Base-by-base conservation (phyloP, 257 asterid genomes). In the Misopates orontium region DNA sequence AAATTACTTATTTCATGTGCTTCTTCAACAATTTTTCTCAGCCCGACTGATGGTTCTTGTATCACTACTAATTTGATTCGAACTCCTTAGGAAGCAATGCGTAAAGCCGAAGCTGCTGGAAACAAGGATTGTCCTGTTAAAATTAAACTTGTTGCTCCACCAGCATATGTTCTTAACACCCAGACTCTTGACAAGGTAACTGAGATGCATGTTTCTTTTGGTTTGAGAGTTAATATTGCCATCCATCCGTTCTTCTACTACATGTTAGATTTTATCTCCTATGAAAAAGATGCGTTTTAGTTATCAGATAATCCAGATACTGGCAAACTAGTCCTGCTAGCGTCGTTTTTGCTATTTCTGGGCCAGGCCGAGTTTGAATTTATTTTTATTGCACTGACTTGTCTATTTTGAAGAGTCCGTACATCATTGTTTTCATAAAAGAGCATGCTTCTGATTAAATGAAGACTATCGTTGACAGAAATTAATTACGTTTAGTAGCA, bases 91-190 rank as follows among this genome's bases (percentile, higher is more conserved):
- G 97, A 80, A 23, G 99, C 99, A 10, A 93, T 93, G 99, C 90
- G 96, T 39, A 93, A 87, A 83, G 97, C 99, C 70, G 99, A 93
- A 83, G 97, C 96, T 75, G 96, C 95, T 60, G 99, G 99, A 36
- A 93, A 90, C 75, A 69, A 79, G 31, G 97, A 87, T 73, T 93
- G 99, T 79, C 97, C 96, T 0, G 96, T 93, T 67, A 93, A 90
- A 82, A 93, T 87, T 71, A 90, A 87, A 79, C 98, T 90, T 45
- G 95, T 93, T 73, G 92, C 96, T 55, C 90, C 97, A 74, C 98
- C 97, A 21, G 87, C 91, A 62, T 87, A 84, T 77, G 97, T 90
- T 59, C 91, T 93, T 18, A 87, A 82, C 67, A 84, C 96, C 25
- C 97, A 89, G 79, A 90, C 97, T 71, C 94, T 90, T 64, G 96